A percentile compares a stretch with the other conserved stretches of the same genome.
Evolutionary conservation across 2,329 filamentous ascomycete genomes (phyloP).

Genomic region (Fusarium burgessii): DNA sequence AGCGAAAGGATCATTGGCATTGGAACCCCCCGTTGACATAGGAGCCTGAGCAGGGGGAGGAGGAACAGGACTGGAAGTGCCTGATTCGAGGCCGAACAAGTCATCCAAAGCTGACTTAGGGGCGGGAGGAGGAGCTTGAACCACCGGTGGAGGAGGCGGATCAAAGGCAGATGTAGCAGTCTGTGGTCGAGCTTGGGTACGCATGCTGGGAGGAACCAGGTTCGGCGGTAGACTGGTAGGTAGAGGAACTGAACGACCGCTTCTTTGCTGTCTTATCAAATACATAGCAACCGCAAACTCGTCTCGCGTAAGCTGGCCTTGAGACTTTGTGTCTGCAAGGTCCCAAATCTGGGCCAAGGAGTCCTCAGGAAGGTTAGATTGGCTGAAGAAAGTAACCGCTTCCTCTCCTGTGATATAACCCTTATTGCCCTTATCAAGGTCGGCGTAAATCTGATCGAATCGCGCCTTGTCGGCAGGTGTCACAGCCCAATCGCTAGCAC

Average conservation of each 20-base stretch:
- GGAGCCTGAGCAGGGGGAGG: constrained; percentile 69
- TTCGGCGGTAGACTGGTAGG: constrained; percentile 83
- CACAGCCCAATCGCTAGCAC: constrained; percentile 79
- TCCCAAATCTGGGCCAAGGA: constrained; percentile 96
- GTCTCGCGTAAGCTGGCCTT: constrained; percentile 85
- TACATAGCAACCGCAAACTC: constrained; percentile 99
- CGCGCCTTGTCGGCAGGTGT: constrained; percentile 84
- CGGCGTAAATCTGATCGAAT: constrained; percentile 88
- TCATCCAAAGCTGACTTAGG: constrained; percentile 91
- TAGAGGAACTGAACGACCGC: constrained; percentile 71
- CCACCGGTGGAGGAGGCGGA: constrained; percentile 54
- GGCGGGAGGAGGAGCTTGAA: constrained; percentile 54
- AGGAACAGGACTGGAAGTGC: constrained; percentile 59
- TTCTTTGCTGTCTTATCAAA: constrained; percentile 89
- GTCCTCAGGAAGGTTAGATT: constrained; percentile 90
- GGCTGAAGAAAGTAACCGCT: constrained; percentile 92
- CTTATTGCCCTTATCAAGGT: constrained; percentile 81
- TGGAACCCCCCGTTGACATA: constrained; percentile 81
- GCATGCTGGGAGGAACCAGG: constrained; percentile 88
- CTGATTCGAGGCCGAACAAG: constrained; percentile 89
- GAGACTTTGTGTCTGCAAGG: constrained; percentile 91
- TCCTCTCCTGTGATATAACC: constrained; percentile 94
- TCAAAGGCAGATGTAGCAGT: constrained; percentile 67
- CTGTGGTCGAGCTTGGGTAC: constrained; percentile 67
- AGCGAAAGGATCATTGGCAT: constrained; percentile 71